Evolutionary conservation across 768 basidiomycete species (phyloP), one percentile per base, ranked within the genome.

Genomic region (Tricholoma hemisulphureum): DNA sequence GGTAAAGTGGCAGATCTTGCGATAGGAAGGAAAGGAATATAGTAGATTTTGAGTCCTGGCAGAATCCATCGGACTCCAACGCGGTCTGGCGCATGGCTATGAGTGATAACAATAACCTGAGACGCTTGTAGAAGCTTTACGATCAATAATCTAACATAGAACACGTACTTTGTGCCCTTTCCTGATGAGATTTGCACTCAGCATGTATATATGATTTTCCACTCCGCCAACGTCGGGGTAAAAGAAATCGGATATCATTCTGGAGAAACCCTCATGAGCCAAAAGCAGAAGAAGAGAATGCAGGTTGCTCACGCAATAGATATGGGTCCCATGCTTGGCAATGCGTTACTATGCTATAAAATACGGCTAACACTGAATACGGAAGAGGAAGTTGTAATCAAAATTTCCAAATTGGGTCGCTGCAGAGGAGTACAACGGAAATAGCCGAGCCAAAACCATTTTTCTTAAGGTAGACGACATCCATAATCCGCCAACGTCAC

Each of bases 161-260:
- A 48, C 26, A 56, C 76, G 18, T 67, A 89, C 94, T 73, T 91
- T 93, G 73, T 99, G 95, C 4, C 95, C 94, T 37, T 83, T 82
- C 39, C 80, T 78, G 54, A 95, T 84, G 39, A 98, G 84, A 49
- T 89, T 87, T 18, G 89, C 86, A 57, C 88, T 87, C 48, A 99
- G 81, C 84, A 91, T 91, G 73, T 93, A 98, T 34, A 98, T 95
- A 71, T 97, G 94, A 58, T 87, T 95, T 74, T 98, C 97, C 29
- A 99, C 96, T 7, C 97, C 97, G 3, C 97, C 97, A 2, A 95
- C 88, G 57, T 84, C 80, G 1, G 97, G 97, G 67, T 92, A 86
- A 75, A 98, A 99, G 78, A 98, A 99, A 75, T 99, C 97, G 39
- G 88, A 91, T 57, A 98, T 85, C 92, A 98, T 94, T 45, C 95